Base-by-base conservation (phyloP, 352 stramenopile genomes). In the Globisporangium heterothallicum region DNA sequence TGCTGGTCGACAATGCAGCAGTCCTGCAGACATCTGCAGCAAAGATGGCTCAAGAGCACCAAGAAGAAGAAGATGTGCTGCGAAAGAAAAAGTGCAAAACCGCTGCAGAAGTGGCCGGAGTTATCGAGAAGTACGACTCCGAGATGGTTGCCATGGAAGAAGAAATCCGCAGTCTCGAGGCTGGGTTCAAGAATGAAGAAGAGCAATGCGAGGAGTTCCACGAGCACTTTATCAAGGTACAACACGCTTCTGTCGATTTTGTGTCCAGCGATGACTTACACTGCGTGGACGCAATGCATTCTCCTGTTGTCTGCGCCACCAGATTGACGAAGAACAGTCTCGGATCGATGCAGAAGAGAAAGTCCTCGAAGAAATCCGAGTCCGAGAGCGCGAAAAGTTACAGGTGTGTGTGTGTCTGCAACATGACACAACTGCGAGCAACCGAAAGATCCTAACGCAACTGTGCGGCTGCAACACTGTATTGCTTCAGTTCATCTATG, bases 71-170 rank as follows among this genome's bases (percentile, higher is more conserved):
- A 41, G 83, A 90, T 19, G 34, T 56, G 18, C 64, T 94, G 26
- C 78, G 78, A 32, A 94, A 94, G 54, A 80, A 77, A 58, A 93
- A 94, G 52, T 84, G 68, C 64, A 92, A 92, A 45, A 78, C 77
- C 35, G 83, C 83, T 18, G 59, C 70, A 8, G 86, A 95, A 55
- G 71, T 92, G 6, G 73, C 75, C 13, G 52, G 45, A 16, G 63
- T 88, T 21, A 75, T 94, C 10, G 82, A 88, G 26, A 87, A 86
- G 52, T 93, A 89, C 56, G 82, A 92, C 60, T 25, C 32, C 1
- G 84, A 92, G 48, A 90, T 95, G 77, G 58, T 71, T 13, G 56
- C 60, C 5, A 75, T 92, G 43, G 69, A 82, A 44, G 61, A 53
- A 3, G 75, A 86, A 34, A 67, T 91, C 40, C 63, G 71, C 18